Percentiles rank a stretch among this genome's conserved stretches.
Conservation (phyloP, 805 yeast genomes). For the Pachysolen tannophilus region DNA sequence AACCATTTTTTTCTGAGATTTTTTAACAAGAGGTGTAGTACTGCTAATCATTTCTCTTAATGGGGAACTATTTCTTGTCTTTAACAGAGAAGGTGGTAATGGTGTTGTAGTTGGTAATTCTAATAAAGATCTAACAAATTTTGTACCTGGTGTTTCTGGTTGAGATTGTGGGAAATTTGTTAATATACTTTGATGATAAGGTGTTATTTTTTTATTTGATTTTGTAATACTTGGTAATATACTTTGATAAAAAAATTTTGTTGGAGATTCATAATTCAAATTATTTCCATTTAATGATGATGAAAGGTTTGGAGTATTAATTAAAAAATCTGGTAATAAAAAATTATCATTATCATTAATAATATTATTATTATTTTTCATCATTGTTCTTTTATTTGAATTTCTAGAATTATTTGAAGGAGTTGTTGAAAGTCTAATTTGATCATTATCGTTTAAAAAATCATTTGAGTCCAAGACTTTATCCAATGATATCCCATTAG, state of each 20-base stretch:
- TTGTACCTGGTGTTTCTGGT: conserved; percentile 10
- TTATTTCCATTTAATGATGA: neutral
- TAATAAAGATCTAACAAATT: conserved; percentile 8
- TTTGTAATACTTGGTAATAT: conserved; percentile 2
- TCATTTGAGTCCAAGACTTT: conserved; percentile 1
- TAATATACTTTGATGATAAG: conserved; percentile 2
- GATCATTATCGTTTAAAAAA: neutral
- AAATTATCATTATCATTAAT: no score
- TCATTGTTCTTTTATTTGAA: no score
- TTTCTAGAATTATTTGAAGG: no score
- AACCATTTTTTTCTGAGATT: neutral
- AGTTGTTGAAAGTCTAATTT: no score
- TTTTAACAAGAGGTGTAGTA: conserved; percentile 2
- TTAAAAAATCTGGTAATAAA: conserved; percentile 7
- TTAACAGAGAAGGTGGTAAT: conserved; percentile 3
- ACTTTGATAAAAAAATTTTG: conserved; percentile 7
- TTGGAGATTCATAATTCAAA: conserved; percentile 5
- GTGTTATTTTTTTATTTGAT: conserved; percentile 2
- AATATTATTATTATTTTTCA: no score
- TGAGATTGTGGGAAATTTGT: no score
- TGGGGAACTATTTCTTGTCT: conserved; percentile 4
- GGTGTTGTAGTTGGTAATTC: conserved; percentile 7
- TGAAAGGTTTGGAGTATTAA: conserved; percentile 9
- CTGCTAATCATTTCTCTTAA: conserved; percentile 3
- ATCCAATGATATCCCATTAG: conserved; percentile 5